Percentiles rank a stretch among this genome's conserved stretches.
phyloP scores from a whole-genome alignment of 2,329 filamentous ascomycete species.

The Triangularia setosa region DNA sequence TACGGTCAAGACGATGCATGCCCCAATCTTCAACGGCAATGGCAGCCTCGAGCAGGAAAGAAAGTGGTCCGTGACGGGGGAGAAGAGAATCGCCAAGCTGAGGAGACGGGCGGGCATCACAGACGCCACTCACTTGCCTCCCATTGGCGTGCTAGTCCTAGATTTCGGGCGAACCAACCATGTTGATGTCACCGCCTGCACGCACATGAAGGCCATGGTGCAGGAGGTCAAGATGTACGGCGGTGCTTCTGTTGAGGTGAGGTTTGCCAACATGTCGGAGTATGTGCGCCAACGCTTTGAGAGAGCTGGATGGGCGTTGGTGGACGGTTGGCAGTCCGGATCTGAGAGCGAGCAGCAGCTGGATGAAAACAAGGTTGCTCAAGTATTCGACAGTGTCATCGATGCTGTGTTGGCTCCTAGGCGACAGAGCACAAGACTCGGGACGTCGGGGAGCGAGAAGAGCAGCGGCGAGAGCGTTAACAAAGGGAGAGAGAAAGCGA shows the following conservation, averaged over 20 bases:
- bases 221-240: slow-evolving; percentile 47
- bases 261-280: slow-evolving; percentile 46
- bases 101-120: slow-evolving; percentile 37
- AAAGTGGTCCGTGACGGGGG: slow-evolving; percentile 52
- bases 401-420: neutral
- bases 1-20: slow-evolving; percentile 44
- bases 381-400: neutral
- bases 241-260: slow-evolving; percentile 42
- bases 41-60: slow-evolving; percentile 35
- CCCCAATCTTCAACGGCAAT: slow-evolving; percentile 36
- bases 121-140: slow-evolving; percentile 32
- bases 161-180: slow-evolving; percentile 51
- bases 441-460: neutral
- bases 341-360: neutral
- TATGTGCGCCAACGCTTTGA: slow-evolving; percentile 39
- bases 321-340: neutral
- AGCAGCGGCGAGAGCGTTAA: neutral
- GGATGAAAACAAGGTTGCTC: neutral
- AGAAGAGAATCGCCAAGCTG: slow-evolving; percentile 44
- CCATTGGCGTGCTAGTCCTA: slow-evolving; percentile 46
- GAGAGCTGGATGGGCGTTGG: slow-evolving; percentile 35
- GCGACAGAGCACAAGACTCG: neutral
- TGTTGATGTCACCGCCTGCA: slow-evolving; percentile 50
- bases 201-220: slow-evolving; percentile 45
- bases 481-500: neutral